phyloP scores from a whole-genome alignment of 805 yeast genomes.

The Ogataea haglerorum region DNA sequence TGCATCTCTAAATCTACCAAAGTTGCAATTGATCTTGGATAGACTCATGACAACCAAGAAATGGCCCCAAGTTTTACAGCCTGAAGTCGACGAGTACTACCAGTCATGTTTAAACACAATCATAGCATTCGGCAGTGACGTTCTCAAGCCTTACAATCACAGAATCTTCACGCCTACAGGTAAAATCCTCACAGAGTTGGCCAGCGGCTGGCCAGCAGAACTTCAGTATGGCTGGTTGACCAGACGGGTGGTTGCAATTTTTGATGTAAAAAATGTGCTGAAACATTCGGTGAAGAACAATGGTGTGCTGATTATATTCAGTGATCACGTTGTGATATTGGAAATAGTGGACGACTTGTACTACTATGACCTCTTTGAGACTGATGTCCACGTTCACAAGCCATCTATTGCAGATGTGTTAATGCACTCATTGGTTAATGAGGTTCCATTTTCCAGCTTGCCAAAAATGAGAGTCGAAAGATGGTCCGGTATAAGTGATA shows the following conservation, averaged over 20 bases:
- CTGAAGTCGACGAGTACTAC: slow-evolving; percentile 40
- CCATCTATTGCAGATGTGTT: slow-evolving; percentile 74
- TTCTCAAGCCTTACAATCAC: slow-evolving; percentile 48
- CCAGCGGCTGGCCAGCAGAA: slow-evolving; percentile 83
- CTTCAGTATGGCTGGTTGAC: slow-evolving; percentile 86
- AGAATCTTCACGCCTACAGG: slow-evolving; percentile 91
- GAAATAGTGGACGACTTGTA: slow-evolving; percentile 46
- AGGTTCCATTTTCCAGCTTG: slow-evolving; percentile 63
- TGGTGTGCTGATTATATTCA: slow-evolving; percentile 71
- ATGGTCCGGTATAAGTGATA: slow-evolving; percentile 62
- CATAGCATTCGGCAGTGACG: slow-evolving; percentile 73
- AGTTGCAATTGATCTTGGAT: slow-evolving; percentile 62
- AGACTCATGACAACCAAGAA: slow-evolving; percentile 51
- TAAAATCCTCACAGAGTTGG: slow-evolving; percentile 77
- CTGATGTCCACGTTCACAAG: slow-evolving; percentile 29
- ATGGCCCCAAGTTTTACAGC: slow-evolving; percentile 37
- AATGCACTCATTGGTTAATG: slow-evolving; percentile 88
- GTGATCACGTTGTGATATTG: slow-evolving; percentile 71
- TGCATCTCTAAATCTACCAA: slow-evolving; percentile 68
- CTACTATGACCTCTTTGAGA: slow-evolving; percentile 24
- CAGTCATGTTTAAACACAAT: slow-evolving; percentile 60
- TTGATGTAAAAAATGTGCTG: slow-evolving; percentile 36
- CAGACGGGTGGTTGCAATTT: slow-evolving; percentile 78
- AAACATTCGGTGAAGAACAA: slow-evolving; percentile 30
- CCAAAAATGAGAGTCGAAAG: slow-evolving; percentile 67